Evolutionary conservation across 2,329 filamentous ascomycete genomes (phyloP), one percentile per base, ranked within the genome.

Genomic region (Nothophoma quercina): DNA sequence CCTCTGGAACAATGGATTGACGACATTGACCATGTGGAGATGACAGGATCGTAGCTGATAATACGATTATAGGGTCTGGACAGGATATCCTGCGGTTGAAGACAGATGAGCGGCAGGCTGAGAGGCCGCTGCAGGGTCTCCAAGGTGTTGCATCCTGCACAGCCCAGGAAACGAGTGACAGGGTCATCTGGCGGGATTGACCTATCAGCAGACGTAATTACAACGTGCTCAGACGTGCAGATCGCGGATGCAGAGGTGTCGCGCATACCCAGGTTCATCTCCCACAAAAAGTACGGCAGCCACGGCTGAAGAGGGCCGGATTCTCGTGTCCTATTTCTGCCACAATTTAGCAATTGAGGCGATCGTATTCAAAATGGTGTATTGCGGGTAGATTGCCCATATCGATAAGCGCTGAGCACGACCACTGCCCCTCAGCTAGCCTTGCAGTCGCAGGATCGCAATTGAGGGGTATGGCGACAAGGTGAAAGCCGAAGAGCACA

Each of bases 61-160:
- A 61, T 62, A 49, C 60, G 62, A 59, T 48, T 60, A 55, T 56
- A 45, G 55, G 53, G 55, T 53, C 54, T 58, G 59, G 61, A 69
- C 68, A 67, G 64, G 59, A 58, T 61, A 50, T 63, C 49, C 55
- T 63, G 58, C 55, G 59, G 55, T 54, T 45, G 47, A 42, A 38
- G 54, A n/a, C 48, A 51, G 55, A 52, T 56, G 63, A 53, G 55
- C 52, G 55, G 59, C 59, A 63, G 61, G 56, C 51, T 53, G 54
- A 36, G 55, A 65, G 63, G 59, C 64, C 62, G 67, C 60, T 70
- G 70, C 70, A 73, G 70, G 70, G 68, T 60, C 66, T 61, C 54
- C 55, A 42, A 51, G 48, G 45, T 50, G 47, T 55, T 58, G 56
- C 56, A 60, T 41, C 59, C 39, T 58, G 61, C 57, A 62, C 49